phyloP scores from a whole-genome alignment of 1,139 yeast genomes.

The Debaryomyces robertsiae region DNA sequence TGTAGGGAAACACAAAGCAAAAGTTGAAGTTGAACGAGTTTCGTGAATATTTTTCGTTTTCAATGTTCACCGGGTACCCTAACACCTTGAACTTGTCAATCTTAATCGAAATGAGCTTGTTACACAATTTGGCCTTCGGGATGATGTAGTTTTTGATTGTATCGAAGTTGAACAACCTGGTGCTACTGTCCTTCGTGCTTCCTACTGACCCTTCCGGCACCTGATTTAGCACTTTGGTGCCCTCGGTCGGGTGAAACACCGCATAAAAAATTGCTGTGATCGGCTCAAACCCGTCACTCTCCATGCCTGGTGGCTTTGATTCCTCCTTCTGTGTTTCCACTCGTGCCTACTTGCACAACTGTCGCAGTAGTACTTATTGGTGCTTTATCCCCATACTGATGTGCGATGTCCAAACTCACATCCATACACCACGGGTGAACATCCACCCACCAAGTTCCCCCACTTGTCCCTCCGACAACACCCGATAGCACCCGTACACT shows the following conservation, averaged over 20 bases:
- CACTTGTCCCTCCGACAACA: no score
- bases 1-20: constrained; percentile 86
- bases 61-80: constrained; percentile 90
- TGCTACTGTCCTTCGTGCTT: constrained; percentile 18
- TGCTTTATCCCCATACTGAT: no score
- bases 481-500: no score
- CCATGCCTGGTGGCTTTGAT: constrained; percentile 7
- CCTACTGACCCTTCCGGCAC: constrained; percentile 70
- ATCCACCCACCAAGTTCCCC: no score
- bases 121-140: constrained; percentile 91
- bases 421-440: no score
- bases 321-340: neutral
- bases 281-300: constrained; percentile 69
- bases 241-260: constrained; percentile 93
- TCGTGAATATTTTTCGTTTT: constrained; percentile 74
- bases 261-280: constrained; percentile 87
- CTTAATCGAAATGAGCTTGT: constrained; percentile 73
- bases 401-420: no score
- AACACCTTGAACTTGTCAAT: constrained; percentile 70
- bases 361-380: no score
- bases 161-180: constrained; percentile 74
- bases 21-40: constrained; percentile 92
- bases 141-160: constrained; percentile 86
- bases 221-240: constrained; percentile 90
- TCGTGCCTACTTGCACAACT: no score